A percentile compares a stretch with the other conserved stretches of the same genome.
phyloP scores from a whole-genome alignment of 352 stramenopile genomes.

The Globisporangium nodosum region DNA sequence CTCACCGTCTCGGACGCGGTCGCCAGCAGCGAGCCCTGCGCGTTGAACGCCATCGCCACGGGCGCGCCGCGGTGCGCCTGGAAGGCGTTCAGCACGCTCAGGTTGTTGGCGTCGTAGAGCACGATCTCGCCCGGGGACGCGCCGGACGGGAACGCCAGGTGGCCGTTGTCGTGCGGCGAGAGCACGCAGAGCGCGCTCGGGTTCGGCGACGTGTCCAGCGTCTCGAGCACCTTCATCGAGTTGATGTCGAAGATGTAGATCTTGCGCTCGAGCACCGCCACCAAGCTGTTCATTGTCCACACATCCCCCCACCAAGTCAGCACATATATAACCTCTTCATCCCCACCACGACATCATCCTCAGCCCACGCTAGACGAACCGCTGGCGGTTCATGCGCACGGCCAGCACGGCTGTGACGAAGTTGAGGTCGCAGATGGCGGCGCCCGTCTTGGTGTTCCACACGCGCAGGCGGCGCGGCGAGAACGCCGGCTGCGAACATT shows the following conservation, averaged over 20 bases:
- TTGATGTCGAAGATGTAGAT: constrained; percentile 94
- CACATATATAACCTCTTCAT: not conserved
- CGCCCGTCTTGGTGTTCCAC: constrained; percentile 90
- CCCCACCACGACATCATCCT: not conserved
- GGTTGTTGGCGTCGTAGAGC: constrained; percentile 89
- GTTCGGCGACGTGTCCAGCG: constrained; percentile 87
- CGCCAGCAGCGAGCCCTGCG: constrained; percentile 78
- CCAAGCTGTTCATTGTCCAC: constrained; percentile 24
- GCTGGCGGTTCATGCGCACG: constrained; percentile 90
- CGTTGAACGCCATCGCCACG: constrained; percentile 87
- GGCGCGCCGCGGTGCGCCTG: constrained; percentile 84
- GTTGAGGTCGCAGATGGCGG: constrained; percentile 90
- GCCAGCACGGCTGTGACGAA: constrained; percentile 88
- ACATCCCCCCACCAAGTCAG: not conserved
- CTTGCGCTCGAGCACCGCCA: constrained; percentile 85
- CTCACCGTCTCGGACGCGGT: constrained; percentile 88
- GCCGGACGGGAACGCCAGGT: constrained; percentile 81
- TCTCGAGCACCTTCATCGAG: constrained; percentile 91
- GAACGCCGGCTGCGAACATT: constrained; percentile 65
- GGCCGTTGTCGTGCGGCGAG: constrained; percentile 81
- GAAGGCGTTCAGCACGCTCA: constrained; percentile 90
- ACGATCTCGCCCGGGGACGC: constrained; percentile 85
- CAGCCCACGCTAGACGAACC: constrained; percentile 20
- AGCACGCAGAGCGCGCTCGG: constrained; percentile 78
- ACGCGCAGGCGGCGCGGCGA: constrained; percentile 86